Base-by-base conservation (phyloP, 257 asterid genomes). In the Schizonepeta tenuifolia region DNA sequence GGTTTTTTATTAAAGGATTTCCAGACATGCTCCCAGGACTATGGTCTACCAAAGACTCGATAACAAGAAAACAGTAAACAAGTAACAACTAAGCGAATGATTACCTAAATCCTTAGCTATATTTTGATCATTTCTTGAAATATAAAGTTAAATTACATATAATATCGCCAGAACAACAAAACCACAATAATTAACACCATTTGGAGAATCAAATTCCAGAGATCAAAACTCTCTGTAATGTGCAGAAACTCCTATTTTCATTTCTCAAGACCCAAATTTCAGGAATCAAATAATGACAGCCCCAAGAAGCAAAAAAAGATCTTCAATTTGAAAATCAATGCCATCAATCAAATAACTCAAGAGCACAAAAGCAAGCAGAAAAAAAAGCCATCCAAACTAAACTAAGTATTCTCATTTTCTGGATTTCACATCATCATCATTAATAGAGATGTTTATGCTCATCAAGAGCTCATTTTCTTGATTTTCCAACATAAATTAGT, bases 401-500 rank as follows among this genome's bases (percentile, higher is more conserved):
- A 75, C 50, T 35, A 36, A 6, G 46, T 54, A 4, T 21, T 15
- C 71, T 7, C n/a, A 12, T 11, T 47, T 56, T 44, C 56, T 53
- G 57, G 64, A 40, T 63, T 63, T 63, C 53, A 38, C 6, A 40
- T 20, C 35, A 12, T 63, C 53, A 40, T 59, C 65, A 33, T 3
- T 7, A 28, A 5, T 14, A 28, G 13, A 28, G 13, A 26, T 41
- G 35, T 21, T 41, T 43, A n/a, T 20, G 49, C 66, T 77, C n/a
- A n/a, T n/a, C n/a, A n/a, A n/a, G n/a, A n/a, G n/a, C n/a, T n/a
- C 38, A 71, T 65, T 26, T 72, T 47, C 65, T 64, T 54, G 60
- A 65, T 26, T 14, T 58, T 54, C 44, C 76, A 75, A 41, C 31
- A 78, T 18, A 70, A 28, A 72, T 50, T 21, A 35, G 73, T 46